These are phyloP conservation scores for Saccharomycopsis sp. DNA, from an alignment of 805 yeast species.

Conservation along the genomic window DNA sequence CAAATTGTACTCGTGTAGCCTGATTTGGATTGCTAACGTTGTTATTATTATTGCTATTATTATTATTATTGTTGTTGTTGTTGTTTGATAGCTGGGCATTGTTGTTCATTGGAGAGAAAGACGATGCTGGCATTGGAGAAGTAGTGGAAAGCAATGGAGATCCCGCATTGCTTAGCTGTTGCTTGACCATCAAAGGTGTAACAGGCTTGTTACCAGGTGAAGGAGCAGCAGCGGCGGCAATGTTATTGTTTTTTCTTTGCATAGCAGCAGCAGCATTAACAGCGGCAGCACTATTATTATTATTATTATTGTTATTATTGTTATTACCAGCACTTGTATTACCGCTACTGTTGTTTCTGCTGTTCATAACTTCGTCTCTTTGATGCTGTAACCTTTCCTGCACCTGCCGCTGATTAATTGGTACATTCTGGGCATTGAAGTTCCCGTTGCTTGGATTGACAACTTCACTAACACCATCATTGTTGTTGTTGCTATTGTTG, in stretches of 20 bases:
- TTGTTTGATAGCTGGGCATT: neutral
- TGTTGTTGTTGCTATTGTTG: constrained; percentile 1
- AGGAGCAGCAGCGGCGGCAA: too few species aligned
- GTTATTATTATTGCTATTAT: constrained; percentile 4
- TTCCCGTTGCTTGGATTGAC: constrained; percentile 12
- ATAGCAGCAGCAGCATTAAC: too few species aligned
- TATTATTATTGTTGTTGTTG: neutral
- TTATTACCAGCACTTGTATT: too few species aligned
- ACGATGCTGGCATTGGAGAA: constrained; percentile 7
- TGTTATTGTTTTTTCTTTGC: too few species aligned
- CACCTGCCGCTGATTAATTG: constrained; percentile 19
- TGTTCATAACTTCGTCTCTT: constrained; percentile 9
- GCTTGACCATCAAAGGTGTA: constrained; percentile 9
- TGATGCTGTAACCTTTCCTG: constrained; percentile 18
- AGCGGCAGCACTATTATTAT: too few species aligned
- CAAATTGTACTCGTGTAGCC: neutral
- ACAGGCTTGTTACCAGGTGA: too few species aligned
- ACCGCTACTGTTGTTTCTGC: too few species aligned
- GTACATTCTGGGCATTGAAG: constrained; percentile 2
- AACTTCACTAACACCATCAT: constrained; percentile 1
- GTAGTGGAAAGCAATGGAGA: constrained; percentile 10
- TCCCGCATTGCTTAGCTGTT: constrained; percentile 1
- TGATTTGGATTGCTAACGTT: neutral
- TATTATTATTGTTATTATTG: too few species aligned
- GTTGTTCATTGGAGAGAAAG: too few species aligned